Conservation (phyloP, 108 stramenopile species). For the Skeletonema marinoi region DNA sequence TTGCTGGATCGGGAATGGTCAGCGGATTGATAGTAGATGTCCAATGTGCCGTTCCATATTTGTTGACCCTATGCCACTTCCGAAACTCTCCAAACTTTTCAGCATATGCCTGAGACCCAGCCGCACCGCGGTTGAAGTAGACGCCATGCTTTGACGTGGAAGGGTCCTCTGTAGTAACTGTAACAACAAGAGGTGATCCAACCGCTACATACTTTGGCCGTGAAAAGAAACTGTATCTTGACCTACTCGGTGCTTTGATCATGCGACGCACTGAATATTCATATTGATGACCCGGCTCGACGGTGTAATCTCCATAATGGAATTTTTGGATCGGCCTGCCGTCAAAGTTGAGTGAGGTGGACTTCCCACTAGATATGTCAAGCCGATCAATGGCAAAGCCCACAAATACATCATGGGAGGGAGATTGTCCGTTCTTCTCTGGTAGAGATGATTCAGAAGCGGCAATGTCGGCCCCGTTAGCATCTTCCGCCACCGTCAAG, state of each 20-base stretch:
- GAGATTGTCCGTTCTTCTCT: not conserved
- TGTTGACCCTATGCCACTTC: constrained; percentile 14
- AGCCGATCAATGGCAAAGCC: constrained; percentile 39
- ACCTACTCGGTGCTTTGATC: constrained; percentile 5
- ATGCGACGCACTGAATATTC: constrained; percentile 37
- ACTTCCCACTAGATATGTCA: constrained; percentile 15
- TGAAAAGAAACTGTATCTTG: not conserved
- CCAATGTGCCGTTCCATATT: constrained; percentile 19
- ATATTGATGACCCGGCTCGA: constrained; percentile 18
- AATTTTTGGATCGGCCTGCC: constrained; percentile 43
- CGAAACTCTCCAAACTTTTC: constrained; percentile 33
- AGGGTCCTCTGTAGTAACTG: constrained; percentile 39
- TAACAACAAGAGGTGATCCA: constrained; percentile 20
- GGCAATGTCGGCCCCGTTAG: not conserved
- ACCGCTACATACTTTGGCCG: constrained; percentile 10
- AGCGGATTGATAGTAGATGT: constrained; percentile 33
- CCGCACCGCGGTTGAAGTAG: constrained; percentile 43
- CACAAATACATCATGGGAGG: constrained; percentile 8
- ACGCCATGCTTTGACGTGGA: constrained; percentile 23
- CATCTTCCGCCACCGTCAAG: not conserved
- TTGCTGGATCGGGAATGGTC: constrained; percentile 33
- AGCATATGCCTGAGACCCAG: constrained; percentile 41
- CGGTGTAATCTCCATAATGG: constrained; percentile 38
- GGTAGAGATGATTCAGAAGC: not conserved
- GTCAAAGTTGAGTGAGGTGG: constrained; percentile 23